Base-by-base conservation (phyloP, 768 basidiomycete species). In the Favolaschia claudopus region DNA sequence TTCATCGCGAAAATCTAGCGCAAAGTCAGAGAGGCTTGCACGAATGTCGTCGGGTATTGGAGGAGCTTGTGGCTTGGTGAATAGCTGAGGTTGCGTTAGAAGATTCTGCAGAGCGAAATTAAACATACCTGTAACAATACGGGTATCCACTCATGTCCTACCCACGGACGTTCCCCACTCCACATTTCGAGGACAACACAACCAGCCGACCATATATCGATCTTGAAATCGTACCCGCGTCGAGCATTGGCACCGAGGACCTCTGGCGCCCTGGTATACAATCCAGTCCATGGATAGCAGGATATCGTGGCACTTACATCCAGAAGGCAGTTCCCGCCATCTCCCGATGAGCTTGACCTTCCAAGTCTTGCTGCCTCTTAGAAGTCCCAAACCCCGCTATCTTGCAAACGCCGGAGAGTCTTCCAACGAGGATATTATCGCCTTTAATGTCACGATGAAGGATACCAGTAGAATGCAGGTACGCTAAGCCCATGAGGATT, bases 381-480 rank as follows among this genome's bases (percentile, higher is more conserved):
- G 93, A 95, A 58, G 96, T 96, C 20, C 96, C 96, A 69, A 99
- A 98, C 73, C 97, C 95, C 2, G 93, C 92, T 40, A 98, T 97
- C 75, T 97, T 97, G 82, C 94, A 95, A 48, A 89, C 74, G 0
- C 96, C 96, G 15, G 84, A 79, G 25, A 83, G 84, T 69, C n/a
- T n/a, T n/a, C 96, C 94, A 17, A 96, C 90, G 15, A 98, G 84
- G 65, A 98, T 95, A 68, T 97, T 98, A 70, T 97, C 95, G 9
- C 92, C 89, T 75, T 97, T 97, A 60, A 98, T 77, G 71, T 98
- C 93, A 73, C 96, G 80, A 70, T 97, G 96, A 46, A 96, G 81
- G 65, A 98, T 95, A 47, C 89, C 88, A 67, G 83, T 84, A 14
- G 81, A 84, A 72, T 98, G 96, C 14, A 99, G 83, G 70, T 97